These are phyloP conservation scores for Xylaria sp. DNA, from an alignment of 2,329 filamentous ascomycete genomes.

Conservation along the genomic window DNA sequence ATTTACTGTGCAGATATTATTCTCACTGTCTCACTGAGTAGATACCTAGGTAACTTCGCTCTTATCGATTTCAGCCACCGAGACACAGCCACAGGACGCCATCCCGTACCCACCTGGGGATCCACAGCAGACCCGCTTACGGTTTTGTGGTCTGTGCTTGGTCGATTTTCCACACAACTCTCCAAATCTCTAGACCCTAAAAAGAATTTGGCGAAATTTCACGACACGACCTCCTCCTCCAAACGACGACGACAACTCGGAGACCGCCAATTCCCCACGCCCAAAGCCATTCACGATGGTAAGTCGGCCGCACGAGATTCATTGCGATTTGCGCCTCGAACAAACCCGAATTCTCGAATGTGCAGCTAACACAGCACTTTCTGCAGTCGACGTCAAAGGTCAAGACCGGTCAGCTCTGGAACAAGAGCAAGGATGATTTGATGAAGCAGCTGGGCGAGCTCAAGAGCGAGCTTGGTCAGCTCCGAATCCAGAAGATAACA, in stretches of 20 bases:
- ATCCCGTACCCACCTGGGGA: not conserved
- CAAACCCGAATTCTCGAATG: constrained; percentile 9
- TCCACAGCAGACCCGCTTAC: constrained; percentile 23
- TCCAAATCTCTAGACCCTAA: constrained; percentile 46
- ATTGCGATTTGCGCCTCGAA: not conserved
- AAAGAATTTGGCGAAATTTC: constrained; percentile 49
- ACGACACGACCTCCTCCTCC: constrained; percentile 46
- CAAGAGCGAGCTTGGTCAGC: constrained; percentile 94
- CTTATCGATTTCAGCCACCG: constrained; percentile 10
- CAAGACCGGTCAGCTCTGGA: constrained; percentile 97
- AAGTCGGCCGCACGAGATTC: constrained; percentile 49
- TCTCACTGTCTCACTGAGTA: not conserved
- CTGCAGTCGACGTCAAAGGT: constrained; percentile 74
- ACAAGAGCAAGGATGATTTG: constrained; percentile 99
- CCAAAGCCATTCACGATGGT: constrained; percentile 59
- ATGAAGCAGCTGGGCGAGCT: constrained; percentile 93
- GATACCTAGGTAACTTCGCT: not conserved
- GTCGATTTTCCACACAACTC: constrained; percentile 37
- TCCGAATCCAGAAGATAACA: constrained; percentile 98
- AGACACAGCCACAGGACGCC: constrained; percentile 3
- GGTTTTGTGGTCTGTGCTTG: constrained; percentile 33
- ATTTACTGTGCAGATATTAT: not conserved
- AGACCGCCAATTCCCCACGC: constrained; percentile 45
- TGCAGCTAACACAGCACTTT: constrained; percentile 39
- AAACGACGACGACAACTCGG: constrained; percentile 41